These are phyloP conservation scores for Oryza glaberrima DNA, from an alignment of 176 grass and related monocot genomes.

Conservation along the genomic window DNA sequence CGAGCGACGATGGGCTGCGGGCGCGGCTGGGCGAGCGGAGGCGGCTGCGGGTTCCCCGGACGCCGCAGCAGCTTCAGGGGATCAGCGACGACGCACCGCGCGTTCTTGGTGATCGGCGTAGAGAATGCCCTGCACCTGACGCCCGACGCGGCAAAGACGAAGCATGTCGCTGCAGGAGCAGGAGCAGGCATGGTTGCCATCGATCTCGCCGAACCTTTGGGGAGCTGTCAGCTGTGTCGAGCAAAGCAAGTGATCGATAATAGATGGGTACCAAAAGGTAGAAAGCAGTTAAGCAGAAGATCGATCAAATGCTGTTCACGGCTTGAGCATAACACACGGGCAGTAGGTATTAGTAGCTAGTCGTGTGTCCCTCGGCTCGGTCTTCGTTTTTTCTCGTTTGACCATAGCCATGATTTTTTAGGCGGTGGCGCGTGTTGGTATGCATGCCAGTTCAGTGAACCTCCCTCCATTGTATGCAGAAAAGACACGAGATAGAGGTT, in stretches of 20 bases:
- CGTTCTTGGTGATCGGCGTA: neutral
- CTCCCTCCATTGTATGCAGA: neutral
- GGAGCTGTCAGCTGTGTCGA: neutral
- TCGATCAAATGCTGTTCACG: neutral
- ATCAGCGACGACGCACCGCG: neutral
- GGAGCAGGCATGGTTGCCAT: slow-evolving; percentile 17
- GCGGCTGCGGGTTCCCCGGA: neutral
- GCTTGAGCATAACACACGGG: neutral
- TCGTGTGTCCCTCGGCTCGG: neutral
- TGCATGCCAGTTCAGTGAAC: neutral
- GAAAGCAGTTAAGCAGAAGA: neutral
- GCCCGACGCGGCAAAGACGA: neutral
- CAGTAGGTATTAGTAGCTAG: neutral
- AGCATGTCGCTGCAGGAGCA: neutral
- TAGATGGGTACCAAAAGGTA: neutral
- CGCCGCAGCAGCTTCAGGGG: neutral
- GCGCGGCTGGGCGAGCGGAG: too few relatives aligned
- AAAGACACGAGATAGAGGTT: neutral
- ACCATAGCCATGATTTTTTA: neutral
- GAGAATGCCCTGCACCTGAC: neutral
- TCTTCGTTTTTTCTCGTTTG: neutral
- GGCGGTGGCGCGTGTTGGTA: neutral
- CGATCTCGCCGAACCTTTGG: neutral
- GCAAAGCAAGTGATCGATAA: too few relatives aligned
- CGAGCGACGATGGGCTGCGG: too few relatives aligned